These are phyloP conservation scores for Trichoderma erinaceum DNA, from an alignment of 495 filamentous ascomycete genomes.

Conservation along the genomic window DNA sequence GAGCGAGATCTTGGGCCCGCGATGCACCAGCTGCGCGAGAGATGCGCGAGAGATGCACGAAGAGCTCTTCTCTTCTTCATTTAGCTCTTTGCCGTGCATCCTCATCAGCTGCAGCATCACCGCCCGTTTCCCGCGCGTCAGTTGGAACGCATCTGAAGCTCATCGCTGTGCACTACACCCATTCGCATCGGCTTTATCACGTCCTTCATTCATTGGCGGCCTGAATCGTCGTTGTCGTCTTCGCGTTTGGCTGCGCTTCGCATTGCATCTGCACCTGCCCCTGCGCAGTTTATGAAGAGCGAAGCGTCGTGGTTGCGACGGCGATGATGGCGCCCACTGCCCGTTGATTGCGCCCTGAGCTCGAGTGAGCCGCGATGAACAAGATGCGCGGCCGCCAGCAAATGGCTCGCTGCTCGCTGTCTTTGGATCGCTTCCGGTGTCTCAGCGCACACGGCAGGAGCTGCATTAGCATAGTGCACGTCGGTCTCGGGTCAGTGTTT, in stretches of 20 bases:
- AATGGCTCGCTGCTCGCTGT: background rate
- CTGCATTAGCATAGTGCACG: constrained; percentile 1
- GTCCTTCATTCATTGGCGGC: background rate
- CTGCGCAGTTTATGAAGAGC: too few relatives aligned
- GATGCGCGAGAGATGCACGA: background rate
- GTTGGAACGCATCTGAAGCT: background rate
- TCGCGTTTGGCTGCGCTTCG: background rate
- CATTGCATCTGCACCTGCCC: too few relatives aligned
- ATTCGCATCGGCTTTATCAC: background rate
- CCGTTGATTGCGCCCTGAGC: background rate
- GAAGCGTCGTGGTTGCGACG: background rate
- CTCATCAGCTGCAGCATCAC: background rate
- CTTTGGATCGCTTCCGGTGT: background rate
- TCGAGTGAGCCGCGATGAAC: constrained; percentile 12
- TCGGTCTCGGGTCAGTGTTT: background rate
- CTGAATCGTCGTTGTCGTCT: background rate
- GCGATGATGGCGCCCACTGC: background rate
- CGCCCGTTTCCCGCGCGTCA: background rate
- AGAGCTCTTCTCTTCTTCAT: background rate
- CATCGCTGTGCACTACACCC: background rate
- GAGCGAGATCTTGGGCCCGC: background rate
- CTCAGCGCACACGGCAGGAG: background rate
- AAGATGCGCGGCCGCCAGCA: background rate
- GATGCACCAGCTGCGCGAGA: background rate
- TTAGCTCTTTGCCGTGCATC: background rate